Evolutionary conservation across 2,329 filamentous ascomycete genomes (phyloP).

Genomic region (Chaetomium sp.): DNA sequence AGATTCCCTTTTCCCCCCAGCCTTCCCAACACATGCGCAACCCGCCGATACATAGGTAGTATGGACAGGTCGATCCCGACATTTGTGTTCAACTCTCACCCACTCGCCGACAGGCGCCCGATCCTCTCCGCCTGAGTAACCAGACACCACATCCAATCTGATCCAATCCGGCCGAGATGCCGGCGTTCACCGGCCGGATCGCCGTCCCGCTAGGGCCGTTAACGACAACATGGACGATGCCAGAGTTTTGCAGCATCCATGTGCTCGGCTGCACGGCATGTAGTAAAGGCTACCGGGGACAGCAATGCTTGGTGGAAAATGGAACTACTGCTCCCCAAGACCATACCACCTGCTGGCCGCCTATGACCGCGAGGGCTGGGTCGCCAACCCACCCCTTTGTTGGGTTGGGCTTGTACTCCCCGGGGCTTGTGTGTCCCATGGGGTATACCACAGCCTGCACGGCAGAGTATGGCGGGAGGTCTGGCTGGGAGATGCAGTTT

Average conservation of each 20-base stretch:
- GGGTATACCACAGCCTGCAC: constrained; percentile 10
- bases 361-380: not conserved
- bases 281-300: not conserved
- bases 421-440: constrained; percentile 1
- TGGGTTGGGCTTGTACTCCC: constrained; percentile 11
- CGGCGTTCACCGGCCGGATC: not conserved
- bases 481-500: constrained; percentile 1
- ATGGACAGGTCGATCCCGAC: too few species aligned
- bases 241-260: not conserved
- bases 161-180: too few species aligned
- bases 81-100: too few species aligned
- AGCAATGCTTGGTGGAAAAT: not conserved
- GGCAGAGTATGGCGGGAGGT: not conserved
- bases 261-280: not conserved
- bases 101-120: too few species aligned
- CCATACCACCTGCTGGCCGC: constrained; percentile 5
- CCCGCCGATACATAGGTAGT: too few species aligned
- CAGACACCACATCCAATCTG: too few species aligned
- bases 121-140: too few species aligned
- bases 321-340: not conserved
- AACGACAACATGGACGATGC: constrained; percentile 8
- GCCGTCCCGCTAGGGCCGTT: constrained; percentile 6
- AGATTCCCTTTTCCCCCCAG: too few species aligned
- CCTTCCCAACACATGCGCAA: too few species aligned
- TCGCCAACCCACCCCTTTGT: not conserved